phyloP scores from a whole-genome alignment of 257 asterid species.

The Capsicum baccatum region DNA sequence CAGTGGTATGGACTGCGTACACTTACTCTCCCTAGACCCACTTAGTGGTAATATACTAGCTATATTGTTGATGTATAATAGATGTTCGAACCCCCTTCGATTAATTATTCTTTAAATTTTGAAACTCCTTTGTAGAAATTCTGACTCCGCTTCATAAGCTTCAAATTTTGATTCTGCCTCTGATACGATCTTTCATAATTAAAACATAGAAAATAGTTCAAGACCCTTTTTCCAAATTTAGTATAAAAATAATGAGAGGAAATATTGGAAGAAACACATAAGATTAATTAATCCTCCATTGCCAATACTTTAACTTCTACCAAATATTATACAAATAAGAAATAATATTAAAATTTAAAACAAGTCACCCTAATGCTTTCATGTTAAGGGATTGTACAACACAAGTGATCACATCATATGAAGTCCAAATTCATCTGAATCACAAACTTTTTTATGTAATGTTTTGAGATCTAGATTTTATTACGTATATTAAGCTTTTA shows the following conservation, averaged over 20 bases:
- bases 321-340: background rate
- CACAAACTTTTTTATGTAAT: background rate
- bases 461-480: background rate
- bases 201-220: background rate
- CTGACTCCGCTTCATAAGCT: too few relatives aligned
- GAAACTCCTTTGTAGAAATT: too few relatives aligned
- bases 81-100: too few relatives aligned
- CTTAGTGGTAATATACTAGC: too few relatives aligned
- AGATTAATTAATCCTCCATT: background rate
- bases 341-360: background rate
- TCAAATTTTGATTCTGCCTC: too few relatives aligned
- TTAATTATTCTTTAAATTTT: too few relatives aligned
- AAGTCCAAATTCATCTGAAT: constrained; percentile 14
- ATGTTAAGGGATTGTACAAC: background rate
- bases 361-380: background rate
- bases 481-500: too few relatives aligned
- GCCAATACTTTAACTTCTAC: background rate
- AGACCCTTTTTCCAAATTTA: background rate
- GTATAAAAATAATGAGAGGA: background rate
- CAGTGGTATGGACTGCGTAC: too few relatives aligned
- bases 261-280: background rate
- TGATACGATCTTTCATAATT: background rate
- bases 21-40: too few relatives aligned
- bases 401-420: background rate
- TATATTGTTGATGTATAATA: too few relatives aligned